A percentile compares a stretch with the other conserved stretches of the same genome.
Conservation (phyloP, 1,284 basidiomycete genomes). For the Grifola frondosa region DNA sequence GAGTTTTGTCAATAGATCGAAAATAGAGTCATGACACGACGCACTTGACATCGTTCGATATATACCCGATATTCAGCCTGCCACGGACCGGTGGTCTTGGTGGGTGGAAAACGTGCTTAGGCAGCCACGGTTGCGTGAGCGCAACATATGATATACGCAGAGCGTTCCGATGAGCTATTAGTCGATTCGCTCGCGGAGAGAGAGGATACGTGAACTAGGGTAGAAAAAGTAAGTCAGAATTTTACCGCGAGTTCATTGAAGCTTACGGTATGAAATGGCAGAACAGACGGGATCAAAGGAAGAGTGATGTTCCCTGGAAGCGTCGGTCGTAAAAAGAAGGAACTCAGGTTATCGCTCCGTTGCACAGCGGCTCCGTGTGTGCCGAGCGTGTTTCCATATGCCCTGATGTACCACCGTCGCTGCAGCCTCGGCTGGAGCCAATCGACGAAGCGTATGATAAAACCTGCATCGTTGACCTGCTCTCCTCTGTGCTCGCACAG, state of each 20-base stretch:
- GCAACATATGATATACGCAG: conserved; percentile 52
- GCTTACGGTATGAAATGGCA: conserved; percentile 58
- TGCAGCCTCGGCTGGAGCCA: conserved; percentile 50
- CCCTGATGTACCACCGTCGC: conserved; percentile 49
- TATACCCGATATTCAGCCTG: conserved; percentile 56
- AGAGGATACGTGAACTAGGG: conserved; percentile 56
- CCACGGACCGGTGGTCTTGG: conserved; percentile 47
- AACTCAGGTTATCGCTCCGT: conserved; percentile 4
- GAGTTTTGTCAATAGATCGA: conserved; percentile 1
- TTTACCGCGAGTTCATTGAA: neutral
- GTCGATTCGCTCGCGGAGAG: conserved; percentile 46
- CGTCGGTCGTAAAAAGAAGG: conserved; percentile 23
- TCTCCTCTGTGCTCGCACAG: conserved; percentile 37
- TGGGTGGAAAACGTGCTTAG: conserved; percentile 47
- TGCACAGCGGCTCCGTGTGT: conserved; percentile 14
- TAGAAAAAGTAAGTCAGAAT: neutral
- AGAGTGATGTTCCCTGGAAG: conserved; percentile 38
- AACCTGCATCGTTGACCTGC: conserved; percentile 47
- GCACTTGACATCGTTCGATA: conserved; percentile 58
- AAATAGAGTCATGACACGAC: conserved; percentile 13
- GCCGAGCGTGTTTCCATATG: conserved; percentile 34
- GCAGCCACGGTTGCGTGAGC: conserved; percentile 50
- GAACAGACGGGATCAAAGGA: conserved; percentile 49
- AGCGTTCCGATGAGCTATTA: conserved; percentile 60
- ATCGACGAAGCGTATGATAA: conserved; percentile 54